Evolutionary conservation across 345 rosid genomes (phyloP).

Genomic region (Populus davidiana): DNA sequence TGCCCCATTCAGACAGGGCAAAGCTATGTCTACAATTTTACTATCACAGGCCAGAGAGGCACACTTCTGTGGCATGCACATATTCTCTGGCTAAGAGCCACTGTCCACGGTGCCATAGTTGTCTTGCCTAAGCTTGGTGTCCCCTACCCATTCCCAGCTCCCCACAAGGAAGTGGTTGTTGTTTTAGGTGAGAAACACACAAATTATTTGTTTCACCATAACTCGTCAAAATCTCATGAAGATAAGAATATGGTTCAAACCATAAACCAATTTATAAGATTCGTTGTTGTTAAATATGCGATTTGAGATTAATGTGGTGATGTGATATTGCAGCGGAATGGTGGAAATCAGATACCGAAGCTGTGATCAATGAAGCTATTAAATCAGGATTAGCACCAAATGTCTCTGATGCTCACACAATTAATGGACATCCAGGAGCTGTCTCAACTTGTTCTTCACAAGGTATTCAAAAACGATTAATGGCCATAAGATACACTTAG

Average conservation of each 20-base stretch:
- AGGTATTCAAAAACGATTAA: slow-evolving; percentile 16
- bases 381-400: slow-evolving; percentile 61
- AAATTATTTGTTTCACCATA: neutral
- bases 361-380: slow-evolving; percentile 45
- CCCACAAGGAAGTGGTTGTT: slow-evolving; percentile 48
- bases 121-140: slow-evolving; percentile 60
- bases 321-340: slow-evolving; percentile 51
- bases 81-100: slow-evolving; percentile 63
- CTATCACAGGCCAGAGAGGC: slow-evolving; percentile 62
- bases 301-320: neutral
- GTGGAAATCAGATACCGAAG: slow-evolving; percentile 70
- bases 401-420: slow-evolving; percentile 71
- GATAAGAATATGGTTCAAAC: neutral
- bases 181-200: slow-evolving; percentile 37
- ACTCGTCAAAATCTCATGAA: no score
- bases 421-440: slow-evolving; percentile 64
- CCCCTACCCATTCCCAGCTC: slow-evolving; percentile 63
- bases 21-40: slow-evolving; percentile 51
- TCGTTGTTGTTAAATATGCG: neutral
- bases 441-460: slow-evolving; percentile 44
- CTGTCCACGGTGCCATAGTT: slow-evolving; percentile 63
- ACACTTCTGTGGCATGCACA: slow-evolving; percentile 79
- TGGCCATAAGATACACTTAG: neutral
- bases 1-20: slow-evolving; percentile 71
- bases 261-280: neutral